Percentiles rank a stretch among this genome's conserved stretches.
Evolutionary conservation across 176 grass and related monocot species (phyloP).

Genomic region (Ananas comosus): DNA sequence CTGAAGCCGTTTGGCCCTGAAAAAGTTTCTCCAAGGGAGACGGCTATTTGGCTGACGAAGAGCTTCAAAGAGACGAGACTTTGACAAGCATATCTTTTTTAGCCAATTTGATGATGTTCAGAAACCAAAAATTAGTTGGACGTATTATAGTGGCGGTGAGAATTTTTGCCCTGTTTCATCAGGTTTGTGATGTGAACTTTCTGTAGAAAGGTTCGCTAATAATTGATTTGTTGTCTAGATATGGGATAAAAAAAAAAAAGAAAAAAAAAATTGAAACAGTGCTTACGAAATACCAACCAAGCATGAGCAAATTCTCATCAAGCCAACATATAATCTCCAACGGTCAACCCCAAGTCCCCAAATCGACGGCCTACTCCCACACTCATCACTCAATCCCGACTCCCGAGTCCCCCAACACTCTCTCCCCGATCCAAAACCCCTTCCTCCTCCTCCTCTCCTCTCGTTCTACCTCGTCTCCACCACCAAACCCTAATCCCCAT

Average conservation of each 20-base stretch:
- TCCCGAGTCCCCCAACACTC: not conserved
- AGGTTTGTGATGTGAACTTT: slow-evolving; percentile 28
- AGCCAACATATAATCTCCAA: not conserved
- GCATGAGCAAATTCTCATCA: too few species aligned
- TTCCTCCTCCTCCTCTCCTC: not conserved
- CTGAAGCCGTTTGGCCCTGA: slow-evolving; percentile 82
- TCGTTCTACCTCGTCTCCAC: not conserved
- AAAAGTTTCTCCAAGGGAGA: slow-evolving; percentile 82
- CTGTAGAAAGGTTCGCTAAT: not conserved
- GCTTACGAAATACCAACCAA: too few species aligned
- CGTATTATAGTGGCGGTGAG: too few species aligned
- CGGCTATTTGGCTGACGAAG: slow-evolving; percentile 91
- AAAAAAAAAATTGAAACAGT: too few species aligned
- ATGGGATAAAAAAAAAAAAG: too few species aligned
- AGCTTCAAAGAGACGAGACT: slow-evolving; percentile 83
- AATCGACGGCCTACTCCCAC: not conserved
- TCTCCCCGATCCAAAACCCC: not conserved
- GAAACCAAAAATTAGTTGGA: not conserved
- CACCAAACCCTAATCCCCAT: not conserved
- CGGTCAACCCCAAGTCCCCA: not conserved
- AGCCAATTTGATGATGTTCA: not conserved
- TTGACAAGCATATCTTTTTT: slow-evolving; percentile 13
- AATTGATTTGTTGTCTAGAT: not conserved
- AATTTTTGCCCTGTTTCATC: slow-evolving; percentile 16
- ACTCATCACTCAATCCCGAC: not conserved